Evolutionary conservation across 306 rosid species (phyloP).

Genomic region (Quercus engelmannii): DNA sequence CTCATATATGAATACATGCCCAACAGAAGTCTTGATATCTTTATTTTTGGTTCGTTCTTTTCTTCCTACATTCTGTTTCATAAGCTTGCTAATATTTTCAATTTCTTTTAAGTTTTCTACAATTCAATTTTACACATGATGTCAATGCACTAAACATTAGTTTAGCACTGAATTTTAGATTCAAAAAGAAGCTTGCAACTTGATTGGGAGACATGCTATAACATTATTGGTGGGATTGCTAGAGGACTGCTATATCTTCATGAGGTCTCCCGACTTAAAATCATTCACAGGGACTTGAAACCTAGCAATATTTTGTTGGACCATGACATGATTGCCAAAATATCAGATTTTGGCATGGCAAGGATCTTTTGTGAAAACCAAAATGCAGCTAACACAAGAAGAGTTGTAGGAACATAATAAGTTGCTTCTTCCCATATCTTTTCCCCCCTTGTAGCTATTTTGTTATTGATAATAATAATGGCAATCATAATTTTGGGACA

Average conservation of each 20-base stretch:
- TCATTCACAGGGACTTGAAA: conserved; percentile 60
- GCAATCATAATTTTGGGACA: neutral
- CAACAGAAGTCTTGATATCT: conserved; percentile 55
- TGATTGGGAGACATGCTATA: conserved; percentile 37
- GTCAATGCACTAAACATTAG: neutral
- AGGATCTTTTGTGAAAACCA: conserved; percentile 52
- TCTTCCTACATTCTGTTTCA: neutral
- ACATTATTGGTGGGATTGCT: conserved; percentile 42
- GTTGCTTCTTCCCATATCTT: neutral
- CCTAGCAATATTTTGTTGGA: conserved; percentile 56
- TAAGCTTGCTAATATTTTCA: neutral
- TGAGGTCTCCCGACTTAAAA: conserved; percentile 47
- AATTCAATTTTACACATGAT: neutral
- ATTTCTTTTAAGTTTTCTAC: neutral
- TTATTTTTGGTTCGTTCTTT: conserved; percentile 52
- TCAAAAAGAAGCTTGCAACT: conserved; percentile 31
- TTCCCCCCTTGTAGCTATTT: no score
- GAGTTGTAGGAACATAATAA: conserved; percentile 59
- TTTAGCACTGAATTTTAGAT: conserved; percentile 22
- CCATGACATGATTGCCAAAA: conserved; percentile 42
- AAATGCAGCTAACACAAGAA: conserved; percentile 45
- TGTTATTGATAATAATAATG: neutral
- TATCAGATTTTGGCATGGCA: conserved; percentile 63
- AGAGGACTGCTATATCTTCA: conserved; percentile 54
- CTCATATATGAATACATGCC: conserved; percentile 62